Conservation (phyloP, 2,329 filamentous ascomycete genomes). For the Aspergillus ruber region DNA sequence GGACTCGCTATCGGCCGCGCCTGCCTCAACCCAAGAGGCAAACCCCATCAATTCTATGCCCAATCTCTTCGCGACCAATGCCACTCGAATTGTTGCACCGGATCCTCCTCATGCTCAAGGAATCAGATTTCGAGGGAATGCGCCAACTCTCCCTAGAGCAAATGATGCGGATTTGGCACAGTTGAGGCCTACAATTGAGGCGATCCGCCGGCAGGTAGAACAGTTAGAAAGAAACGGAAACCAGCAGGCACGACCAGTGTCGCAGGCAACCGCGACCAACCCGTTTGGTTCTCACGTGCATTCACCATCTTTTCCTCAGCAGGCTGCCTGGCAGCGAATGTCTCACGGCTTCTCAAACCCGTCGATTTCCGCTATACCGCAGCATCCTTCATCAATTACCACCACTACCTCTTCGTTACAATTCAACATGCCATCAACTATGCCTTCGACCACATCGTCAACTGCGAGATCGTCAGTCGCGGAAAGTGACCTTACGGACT, state of each 20-base stretch:
- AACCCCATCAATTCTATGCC: conserved; percentile 7
- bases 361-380: conserved; percentile 1
- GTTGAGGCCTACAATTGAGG: conserved; percentile 17
- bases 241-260: conserved; percentile 1
- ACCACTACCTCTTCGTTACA: neutral
- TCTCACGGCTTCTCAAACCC: conserved; percentile 1
- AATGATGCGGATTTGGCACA: conserved; percentile 13
- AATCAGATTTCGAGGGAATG: conserved; percentile 3
- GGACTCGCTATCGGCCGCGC: conserved; percentile 1
- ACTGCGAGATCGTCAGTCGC: neutral
- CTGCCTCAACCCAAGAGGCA: conserved; percentile 3
- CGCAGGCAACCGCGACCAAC: conserved; percentile 3
- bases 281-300: neutral
- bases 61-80: conserved; percentile 4
- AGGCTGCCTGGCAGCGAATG: conserved; percentile 4
- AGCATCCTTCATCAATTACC: conserved; percentile 1
- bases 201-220: conserved; percentile 16
- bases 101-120: conserved; percentile 2
- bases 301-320: neutral
- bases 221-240: conserved; percentile 8
- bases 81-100: conserved; percentile 3
- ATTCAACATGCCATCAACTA: neutral
- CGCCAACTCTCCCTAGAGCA: conserved; percentile 1
- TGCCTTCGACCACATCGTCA: neutral
- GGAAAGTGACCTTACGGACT: neutral